phyloP scores from a whole-genome alignment of 78 protist species.

The Dictyostelium intermedium region DNA sequence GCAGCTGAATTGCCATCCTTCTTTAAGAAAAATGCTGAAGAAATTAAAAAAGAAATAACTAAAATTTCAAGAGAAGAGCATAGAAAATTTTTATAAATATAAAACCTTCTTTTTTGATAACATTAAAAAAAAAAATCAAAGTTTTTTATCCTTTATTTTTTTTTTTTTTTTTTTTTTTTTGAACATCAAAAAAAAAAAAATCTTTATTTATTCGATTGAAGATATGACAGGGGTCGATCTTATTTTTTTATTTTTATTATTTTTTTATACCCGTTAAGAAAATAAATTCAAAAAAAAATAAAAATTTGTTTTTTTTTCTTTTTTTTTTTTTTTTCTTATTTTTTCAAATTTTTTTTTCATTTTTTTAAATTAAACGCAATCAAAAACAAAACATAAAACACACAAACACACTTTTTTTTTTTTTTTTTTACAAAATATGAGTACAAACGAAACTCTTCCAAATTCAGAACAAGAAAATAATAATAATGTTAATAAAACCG shows the following conservation, averaged over 20 bases:
- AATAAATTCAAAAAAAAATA: no score
- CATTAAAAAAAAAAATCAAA: no score
- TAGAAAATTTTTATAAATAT: background rate
- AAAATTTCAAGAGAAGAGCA: conserved; percentile 12
- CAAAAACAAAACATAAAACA: background rate
- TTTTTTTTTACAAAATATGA: background rate
- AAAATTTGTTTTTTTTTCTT: no score
- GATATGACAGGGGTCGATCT: no score
- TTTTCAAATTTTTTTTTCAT: no score
- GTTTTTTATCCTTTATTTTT: background rate
- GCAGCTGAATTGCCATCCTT: conserved; percentile 24
- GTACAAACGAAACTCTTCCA: background rate
- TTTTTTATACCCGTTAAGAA: no score
- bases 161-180: no score
- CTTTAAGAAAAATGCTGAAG: conserved; percentile 20
- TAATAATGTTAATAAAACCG: background rate
- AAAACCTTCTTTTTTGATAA: background rate
- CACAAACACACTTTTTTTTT: background rate
- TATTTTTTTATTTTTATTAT: no score
- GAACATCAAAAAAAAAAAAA: no score
- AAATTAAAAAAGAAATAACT: background rate
- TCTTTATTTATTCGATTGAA: no score
- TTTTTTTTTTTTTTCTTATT: no score
- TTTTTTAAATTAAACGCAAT: background rate
- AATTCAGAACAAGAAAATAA: background rate